phyloP scores from a whole-genome alignment of 768 basidiomycete genomes.

The Trametopsis cervina region DNA sequence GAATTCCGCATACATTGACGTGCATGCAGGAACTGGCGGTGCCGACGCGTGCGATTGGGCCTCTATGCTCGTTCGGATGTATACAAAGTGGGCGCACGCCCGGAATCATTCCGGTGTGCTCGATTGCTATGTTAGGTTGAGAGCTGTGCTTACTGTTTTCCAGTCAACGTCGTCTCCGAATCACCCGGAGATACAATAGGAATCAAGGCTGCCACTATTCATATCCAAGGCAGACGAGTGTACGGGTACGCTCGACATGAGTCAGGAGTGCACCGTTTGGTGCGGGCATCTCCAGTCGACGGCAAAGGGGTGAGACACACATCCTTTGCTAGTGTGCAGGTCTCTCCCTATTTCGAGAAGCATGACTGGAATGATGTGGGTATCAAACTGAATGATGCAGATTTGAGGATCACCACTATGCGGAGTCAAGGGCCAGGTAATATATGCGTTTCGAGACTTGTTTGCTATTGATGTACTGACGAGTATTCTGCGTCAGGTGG shows the following conservation, averaged over 20 bases:
- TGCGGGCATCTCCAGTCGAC: constrained; percentile 8
- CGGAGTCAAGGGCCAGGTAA: constrained; percentile 11
- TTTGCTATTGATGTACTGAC: neutral
- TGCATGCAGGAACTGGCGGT: constrained; percentile 14
- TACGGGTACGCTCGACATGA: constrained; percentile 18
- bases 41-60: constrained; percentile 15
- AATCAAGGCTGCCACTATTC: constrained; percentile 9
- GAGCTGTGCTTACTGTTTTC: neutral
- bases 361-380: constrained; percentile 1
- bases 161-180: constrained; percentile 14
- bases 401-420: constrained; percentile 13
- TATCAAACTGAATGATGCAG: constrained; percentile 10
- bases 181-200: constrained; percentile 8
- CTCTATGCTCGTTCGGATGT: constrained; percentile 14
- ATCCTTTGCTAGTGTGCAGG: constrained; percentile 14
- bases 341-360: constrained; percentile 15
- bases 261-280: constrained; percentile 14
- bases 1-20: constrained; percentile 15
- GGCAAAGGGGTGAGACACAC: constrained; percentile 4
- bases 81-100: constrained; percentile 16
- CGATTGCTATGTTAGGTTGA: neutral
- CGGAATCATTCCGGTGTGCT: constrained; percentile 10
- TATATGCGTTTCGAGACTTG: neutral
- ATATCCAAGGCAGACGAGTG: constrained; percentile 12
- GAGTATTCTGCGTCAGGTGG: neutral